Evolutionary conservation across 305 asterid species (phyloP), one percentile per base, ranked within the genome.

Genomic region (Solanum hybrid): DNA sequence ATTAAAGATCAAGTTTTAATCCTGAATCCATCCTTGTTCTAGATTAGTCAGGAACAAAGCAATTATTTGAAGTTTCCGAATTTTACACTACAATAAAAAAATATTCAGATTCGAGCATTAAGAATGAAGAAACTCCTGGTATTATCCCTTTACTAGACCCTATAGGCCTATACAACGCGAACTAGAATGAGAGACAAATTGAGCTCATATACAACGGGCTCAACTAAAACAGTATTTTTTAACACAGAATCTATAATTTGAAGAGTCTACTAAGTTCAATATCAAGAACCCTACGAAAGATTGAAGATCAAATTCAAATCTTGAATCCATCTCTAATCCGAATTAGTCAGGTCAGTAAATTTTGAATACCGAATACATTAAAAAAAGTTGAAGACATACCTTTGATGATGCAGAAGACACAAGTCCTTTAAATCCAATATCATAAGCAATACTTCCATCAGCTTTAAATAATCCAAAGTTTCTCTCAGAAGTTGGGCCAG

Each of bases 391-490:
- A 69, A 27, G 32, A 38, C 38, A 75, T 76, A 88, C 89, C 89
- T 88, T 88, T 78, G 86, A 34, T 22, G 86, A 5, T 76, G 69
- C 27, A 34, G 89, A 76, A 36, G 89, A 31, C 9, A 75, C 35
- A 31, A 95, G 96, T 81, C 94, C 98, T 10, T 94, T 91, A 91
- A 96, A 94, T 88, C 99, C 99, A 88, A 97, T 93, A 89, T 97
- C 93, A 93, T 95, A 91, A 31, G 99, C 92, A 85, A 94, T 92
- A 86, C 90, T 95, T 90, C 98, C 98, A 90, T 97, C 96, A 10
- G 98, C 95, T 89, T 94, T 96, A 90, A 94, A 96, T 51, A 97
- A 89, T 36, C 99, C 99, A 91, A 90, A 97, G 91, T 94, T 92
- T 36, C 90, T 96, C 94, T 97, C 99, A 4, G 98, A 96, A 72